Percentiles rank a stretch among this genome's conserved stretches.
Conservation (phyloP, 495 filamentous ascomycete genomes). For the Talaromyces nanjingensis region DNA sequence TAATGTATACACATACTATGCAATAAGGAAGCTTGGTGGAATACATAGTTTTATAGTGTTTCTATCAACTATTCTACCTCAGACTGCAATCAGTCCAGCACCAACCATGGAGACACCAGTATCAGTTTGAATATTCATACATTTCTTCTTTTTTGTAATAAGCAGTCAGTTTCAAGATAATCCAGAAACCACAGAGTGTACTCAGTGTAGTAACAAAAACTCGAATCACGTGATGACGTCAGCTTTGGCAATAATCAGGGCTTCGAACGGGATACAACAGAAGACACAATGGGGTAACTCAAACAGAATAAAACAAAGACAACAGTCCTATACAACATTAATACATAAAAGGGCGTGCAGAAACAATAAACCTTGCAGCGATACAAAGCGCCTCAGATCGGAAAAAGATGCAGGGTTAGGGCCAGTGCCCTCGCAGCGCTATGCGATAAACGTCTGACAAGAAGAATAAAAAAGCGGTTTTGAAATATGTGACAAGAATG, state of each 20-base stretch:
- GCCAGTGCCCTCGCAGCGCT: slow-evolving; percentile 47
- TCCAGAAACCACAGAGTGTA: not conserved
- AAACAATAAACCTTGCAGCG: not conserved
- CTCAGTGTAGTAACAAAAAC: not conserved
- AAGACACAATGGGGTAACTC: not conserved
- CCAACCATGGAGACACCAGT: not conserved
- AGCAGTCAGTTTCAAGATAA: not conserved
- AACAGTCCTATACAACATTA: not conserved
- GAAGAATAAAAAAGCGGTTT: slow-evolving; percentile 24
- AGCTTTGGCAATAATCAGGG: not conserved
- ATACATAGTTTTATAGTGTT: not conserved
- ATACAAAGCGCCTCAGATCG: not conserved
- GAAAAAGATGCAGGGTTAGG: slow-evolving; percentile 23
- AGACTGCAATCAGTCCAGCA: not conserved
- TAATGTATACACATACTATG: not conserved
- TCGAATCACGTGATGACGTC: not conserved
- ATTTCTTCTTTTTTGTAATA: not conserved
- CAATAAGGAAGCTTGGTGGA: not conserved
- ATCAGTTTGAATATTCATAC: not conserved
- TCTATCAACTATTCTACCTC: not conserved
- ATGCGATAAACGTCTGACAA: slow-evolving; percentile 30
- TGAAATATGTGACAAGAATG: slow-evolving; percentile 39
- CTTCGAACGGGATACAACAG: not conserved
- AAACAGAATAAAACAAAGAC: not conserved
- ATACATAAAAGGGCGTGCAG: slow-evolving; percentile 4